phyloP scores from a whole-genome alignment of 2,329 filamentous ascomycete species.

The Aspergillus uvarum region DNA sequence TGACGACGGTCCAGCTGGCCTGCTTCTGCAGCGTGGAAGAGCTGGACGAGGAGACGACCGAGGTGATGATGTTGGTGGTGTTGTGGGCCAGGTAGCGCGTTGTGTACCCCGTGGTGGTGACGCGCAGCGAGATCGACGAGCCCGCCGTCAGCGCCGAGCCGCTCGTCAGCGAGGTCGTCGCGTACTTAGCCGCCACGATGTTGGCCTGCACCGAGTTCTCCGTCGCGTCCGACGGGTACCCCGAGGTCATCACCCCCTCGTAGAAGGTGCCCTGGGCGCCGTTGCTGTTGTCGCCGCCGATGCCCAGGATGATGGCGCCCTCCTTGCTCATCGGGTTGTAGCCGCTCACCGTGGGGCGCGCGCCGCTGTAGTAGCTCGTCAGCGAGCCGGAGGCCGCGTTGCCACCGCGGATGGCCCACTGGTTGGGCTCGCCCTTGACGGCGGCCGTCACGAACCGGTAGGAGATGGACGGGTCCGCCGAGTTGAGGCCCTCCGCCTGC shows the following conservation, averaged over 20 bases:
- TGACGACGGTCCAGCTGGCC: constrained; percentile 55
- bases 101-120: constrained; percentile 56
- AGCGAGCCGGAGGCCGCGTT: constrained; percentile 56
- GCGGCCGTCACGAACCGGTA: constrained; percentile 58
- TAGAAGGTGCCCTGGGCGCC: constrained; percentile 63
- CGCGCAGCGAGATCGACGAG: constrained; percentile 54
- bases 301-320: constrained; percentile 67
- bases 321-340: constrained; percentile 66
- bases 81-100: constrained; percentile 58
- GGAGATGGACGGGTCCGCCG: constrained; percentile 53
- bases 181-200: constrained; percentile 61
- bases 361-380: constrained; percentile 60
- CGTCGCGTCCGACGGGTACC: constrained; percentile 60
- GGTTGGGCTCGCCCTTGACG: constrained; percentile 57
- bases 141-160: constrained; percentile 52
- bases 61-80: constrained; percentile 53
- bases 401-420: constrained; percentile 61
- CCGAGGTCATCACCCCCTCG: constrained; percentile 64
- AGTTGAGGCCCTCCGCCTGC: constrained; percentile 46
- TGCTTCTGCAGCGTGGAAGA: constrained; percentile 51
- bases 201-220: constrained; percentile 61
- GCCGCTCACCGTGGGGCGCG: constrained; percentile 51
- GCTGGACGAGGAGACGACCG: constrained; percentile 55
- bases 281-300: constrained; percentile 65
- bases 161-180: constrained; percentile 47